A percentile compares a stretch with the other conserved stretches of the same genome.
Conservation (phyloP, 179 eudicot species). For the Silene noctiflora region DNA sequence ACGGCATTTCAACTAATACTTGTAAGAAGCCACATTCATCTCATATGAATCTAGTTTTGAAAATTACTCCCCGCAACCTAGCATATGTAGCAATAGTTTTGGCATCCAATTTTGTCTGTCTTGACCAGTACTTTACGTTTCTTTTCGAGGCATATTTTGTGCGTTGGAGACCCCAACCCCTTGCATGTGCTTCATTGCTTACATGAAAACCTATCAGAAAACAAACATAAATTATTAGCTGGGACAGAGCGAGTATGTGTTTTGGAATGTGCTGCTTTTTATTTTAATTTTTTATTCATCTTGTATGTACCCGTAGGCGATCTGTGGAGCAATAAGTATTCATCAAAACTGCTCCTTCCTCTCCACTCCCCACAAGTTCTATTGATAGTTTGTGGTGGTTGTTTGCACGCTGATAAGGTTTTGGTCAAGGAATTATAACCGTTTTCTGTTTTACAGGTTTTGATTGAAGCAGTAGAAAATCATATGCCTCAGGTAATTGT, state of each 20-base stretch:
- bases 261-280: background rate
- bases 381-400: constrained; percentile 1
- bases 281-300: background rate
- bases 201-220: background rate
- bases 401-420: background rate
- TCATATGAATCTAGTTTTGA: background rate
- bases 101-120: background rate
- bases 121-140: background rate
- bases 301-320: background rate
- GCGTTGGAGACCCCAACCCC: background rate
- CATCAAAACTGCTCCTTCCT: background rate
- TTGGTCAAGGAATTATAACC: constrained; percentile 15
- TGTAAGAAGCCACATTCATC: background rate
- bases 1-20: background rate
- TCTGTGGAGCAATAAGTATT: background rate
- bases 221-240: background rate
- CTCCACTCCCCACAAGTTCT: background rate
- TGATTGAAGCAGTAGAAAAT: constrained; percentile 97
- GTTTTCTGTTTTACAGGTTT: constrained; percentile 48
- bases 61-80: background rate
- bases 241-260: background rate
- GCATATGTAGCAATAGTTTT: background rate
- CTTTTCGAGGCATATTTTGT: background rate
- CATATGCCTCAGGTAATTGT: constrained; percentile 99
- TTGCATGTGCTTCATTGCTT: background rate